Base-by-base conservation (phyloP, 2,329 filamentous ascomycete species). In the Pyricularia pennisetigena region DNA sequence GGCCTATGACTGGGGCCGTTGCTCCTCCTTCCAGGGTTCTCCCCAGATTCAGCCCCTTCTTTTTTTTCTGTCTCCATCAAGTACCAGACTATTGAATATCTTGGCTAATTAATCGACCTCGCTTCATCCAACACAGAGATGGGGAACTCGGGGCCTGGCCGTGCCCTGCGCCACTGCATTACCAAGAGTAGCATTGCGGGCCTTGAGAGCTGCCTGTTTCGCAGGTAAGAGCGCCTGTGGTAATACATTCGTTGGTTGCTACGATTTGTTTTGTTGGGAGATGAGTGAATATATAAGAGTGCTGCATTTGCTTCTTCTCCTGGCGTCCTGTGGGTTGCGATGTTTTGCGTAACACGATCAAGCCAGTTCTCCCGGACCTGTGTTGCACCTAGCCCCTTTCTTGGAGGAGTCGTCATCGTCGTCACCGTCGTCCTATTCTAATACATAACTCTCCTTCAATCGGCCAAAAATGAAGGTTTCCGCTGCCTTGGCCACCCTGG, bases 381-480 rank as follows among this genome's bases (percentile, higher is more conserved):
- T 62, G 23, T 14, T 14, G 10, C 28, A 26, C n/a, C 32, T 35
- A 10, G 4, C 4, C 12, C 23, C 1, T 20, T 26, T 23, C 29
- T n/a, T 16, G 16, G 5, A 29, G 14, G n/a, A 14, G 24, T 20
- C 10, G 6, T 32, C 16, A 7, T 20, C 32, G 9, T 3, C 1
- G 10, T 35, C 32, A 7, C 26, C 30, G 26, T n/a, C 14, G 4
- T 24, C n/a, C 8, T 3, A 24, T 16, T 35, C 41, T 24, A 24
- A 10, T 9, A 24, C 30, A 16, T 6, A 49, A 1, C 16, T 7
- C 65, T 26, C 26, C 30, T 6, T 23, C 6, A 23, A 14, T 28
- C 29, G 32, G 10, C 59, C 59, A 28, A 62, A 35, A 29, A 66
- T 66, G 65, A 66, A 66, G 65, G 24, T 66, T 41, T 66, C 65